A percentile compares a stretch with the other conserved stretches of the same genome.
These are phyloP conservation scores for Haplosporangium gracile DNA, from an alignment of 192 early-diverging fungal genomes.

Conservation along the genomic window DNA sequence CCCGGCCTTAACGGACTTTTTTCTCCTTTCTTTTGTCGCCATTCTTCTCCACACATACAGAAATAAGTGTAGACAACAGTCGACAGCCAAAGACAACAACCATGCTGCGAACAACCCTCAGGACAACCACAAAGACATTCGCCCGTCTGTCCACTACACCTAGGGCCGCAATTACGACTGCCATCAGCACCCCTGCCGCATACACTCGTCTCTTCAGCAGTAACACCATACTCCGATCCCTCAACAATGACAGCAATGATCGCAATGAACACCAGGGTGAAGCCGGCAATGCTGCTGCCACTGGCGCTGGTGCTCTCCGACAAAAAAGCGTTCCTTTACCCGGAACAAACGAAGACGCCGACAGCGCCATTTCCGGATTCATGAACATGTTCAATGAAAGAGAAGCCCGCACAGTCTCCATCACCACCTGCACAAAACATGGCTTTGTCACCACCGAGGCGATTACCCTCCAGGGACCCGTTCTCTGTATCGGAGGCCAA, in stretches of 20 bases:
- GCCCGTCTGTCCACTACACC: background rate
- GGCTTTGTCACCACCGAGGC: slow-evolving; percentile 68
- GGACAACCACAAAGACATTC: background rate
- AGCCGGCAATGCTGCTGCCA: background rate
- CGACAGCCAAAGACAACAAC: background rate
- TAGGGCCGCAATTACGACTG: background rate
- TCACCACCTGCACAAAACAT: slow-evolving; percentile 63
- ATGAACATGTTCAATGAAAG: slow-evolving; percentile 69
- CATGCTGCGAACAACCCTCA: background rate
- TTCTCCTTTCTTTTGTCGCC: background rate
- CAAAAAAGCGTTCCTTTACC: slow-evolving; percentile 38
- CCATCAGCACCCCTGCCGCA: background rate
- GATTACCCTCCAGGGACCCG: slow-evolving; percentile 59
- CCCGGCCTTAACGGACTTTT: background rate
- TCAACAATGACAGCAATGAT: slow-evolving; percentile 4
- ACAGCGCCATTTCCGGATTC: slow-evolving; percentile 61
- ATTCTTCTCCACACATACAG: background rate
- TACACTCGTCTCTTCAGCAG: slow-evolving; percentile 1
- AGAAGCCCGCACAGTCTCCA: slow-evolving; percentile 54
- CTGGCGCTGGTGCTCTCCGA: slow-evolving; percentile 18
- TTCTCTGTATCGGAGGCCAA: slow-evolving; percentile 66
- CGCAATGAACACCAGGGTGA: background rate
- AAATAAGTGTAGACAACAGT: no score
- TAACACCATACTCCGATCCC: background rate
- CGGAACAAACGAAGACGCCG: slow-evolving; percentile 45